These are phyloP conservation scores for Paramecium primaurelia DNA, from an alignment of 73 alveolate genomes.

Conservation along the genomic window DNA sequence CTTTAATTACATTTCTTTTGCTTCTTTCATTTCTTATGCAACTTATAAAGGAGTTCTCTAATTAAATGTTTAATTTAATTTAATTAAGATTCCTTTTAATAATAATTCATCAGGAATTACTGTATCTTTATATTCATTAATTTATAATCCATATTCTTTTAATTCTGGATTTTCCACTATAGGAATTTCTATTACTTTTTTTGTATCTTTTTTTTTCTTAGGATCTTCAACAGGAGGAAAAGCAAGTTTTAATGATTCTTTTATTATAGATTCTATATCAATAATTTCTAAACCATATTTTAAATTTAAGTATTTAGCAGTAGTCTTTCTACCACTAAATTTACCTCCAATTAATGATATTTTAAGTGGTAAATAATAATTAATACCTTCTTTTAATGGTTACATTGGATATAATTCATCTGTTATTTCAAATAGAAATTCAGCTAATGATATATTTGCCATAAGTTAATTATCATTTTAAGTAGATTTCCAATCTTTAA, in stretches of 20 bases:
- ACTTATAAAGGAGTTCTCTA: neutral
- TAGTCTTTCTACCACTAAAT: slow-evolving; percentile 33
- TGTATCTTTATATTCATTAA: neutral
- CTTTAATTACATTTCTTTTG: neutral
- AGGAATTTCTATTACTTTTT: neutral
- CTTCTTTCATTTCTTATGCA: slow-evolving; percentile 6
- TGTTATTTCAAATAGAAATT: neutral
- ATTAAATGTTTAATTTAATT: neutral
- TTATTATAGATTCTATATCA: neutral
- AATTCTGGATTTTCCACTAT: slow-evolving; percentile 32
- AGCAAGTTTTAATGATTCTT: slow-evolving; percentile 20
- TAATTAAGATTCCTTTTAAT: slow-evolving; percentile 4
- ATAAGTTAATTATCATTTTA: neutral
- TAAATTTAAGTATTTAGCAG: neutral
- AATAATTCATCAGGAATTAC: slow-evolving; percentile 15
- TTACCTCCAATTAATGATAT: slow-evolving; percentile 29
- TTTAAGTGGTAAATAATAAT: neutral
- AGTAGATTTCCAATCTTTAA: slow-evolving; percentile 5
- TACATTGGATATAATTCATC: slow-evolving; percentile 27
- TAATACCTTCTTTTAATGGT: slow-evolving; percentile 10
- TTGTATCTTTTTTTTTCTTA: neutral
- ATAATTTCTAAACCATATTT: slow-evolving; percentile 40
- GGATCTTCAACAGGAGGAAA: slow-evolving; percentile 44
- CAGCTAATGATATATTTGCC: neutral
- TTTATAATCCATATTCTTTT: slow-evolving; percentile 24